Percentiles rank a stretch among this genome's conserved stretches.
phyloP scores from a whole-genome alignment of 345 rosid species.

The Aegle marmelos region DNA sequence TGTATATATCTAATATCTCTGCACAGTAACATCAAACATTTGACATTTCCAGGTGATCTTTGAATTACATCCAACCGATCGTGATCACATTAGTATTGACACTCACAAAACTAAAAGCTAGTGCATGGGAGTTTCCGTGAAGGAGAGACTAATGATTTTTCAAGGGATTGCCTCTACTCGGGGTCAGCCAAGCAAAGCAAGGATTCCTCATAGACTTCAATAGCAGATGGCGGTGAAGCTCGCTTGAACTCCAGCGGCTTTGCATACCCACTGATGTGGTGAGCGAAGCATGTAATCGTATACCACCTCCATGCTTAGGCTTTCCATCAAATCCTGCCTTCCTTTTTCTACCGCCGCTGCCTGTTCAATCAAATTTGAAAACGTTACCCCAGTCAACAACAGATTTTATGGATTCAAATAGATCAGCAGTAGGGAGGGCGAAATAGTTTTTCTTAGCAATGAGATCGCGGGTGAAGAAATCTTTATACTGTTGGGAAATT shows the following conservation, averaged over 20 bases:
- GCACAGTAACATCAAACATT: neutral
- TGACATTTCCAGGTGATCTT: conserved; percentile 24
- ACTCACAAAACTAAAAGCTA: conserved; percentile 28
- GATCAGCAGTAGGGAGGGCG: too few relatives aligned
- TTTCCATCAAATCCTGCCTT: conserved; percentile 71
- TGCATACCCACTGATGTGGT: conserved; percentile 70
- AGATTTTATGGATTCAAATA: conserved; percentile 61
- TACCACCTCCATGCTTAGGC: conserved; percentile 57
- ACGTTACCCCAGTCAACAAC: conserved; percentile 77
- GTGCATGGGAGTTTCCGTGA: conserved; percentile 51
- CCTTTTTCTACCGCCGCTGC: conserved; percentile 65
- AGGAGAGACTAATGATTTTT: conserved; percentile 36
- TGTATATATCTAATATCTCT: neutral
- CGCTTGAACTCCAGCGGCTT: conserved; percentile 77
- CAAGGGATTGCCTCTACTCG: conserved; percentile 48
- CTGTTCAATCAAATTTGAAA: conserved; percentile 31
- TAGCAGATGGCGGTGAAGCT: conserved; percentile 54
- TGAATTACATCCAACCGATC: conserved; percentile 33
- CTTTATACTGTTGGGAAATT: conserved; percentile 76
- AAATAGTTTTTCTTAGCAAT: too few relatives aligned
- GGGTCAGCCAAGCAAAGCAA: conserved; percentile 72
- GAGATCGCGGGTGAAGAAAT: conserved; percentile 86
- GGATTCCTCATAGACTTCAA: conserved; percentile 62
- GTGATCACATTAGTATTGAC: conserved; percentile 24
- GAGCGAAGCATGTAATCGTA: conserved; percentile 87